phyloP scores from a whole-genome alignment of 2,329 filamentous ascomycete genomes.

The Coleophoma crateriformis region DNA sequence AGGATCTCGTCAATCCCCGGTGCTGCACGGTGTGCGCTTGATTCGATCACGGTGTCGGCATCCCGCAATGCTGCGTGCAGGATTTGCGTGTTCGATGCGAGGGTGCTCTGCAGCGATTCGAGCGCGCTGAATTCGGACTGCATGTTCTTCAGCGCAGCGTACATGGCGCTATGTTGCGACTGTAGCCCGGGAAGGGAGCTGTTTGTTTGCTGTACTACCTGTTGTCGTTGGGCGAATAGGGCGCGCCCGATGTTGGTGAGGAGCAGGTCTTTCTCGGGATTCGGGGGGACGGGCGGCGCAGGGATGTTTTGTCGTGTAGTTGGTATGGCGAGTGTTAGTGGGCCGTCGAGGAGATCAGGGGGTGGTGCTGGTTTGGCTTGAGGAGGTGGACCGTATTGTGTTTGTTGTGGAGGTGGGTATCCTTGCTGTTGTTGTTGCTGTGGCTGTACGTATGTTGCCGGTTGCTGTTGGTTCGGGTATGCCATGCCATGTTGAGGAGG shows the following conservation, averaged over 20 bases:
- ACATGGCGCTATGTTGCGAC: constrained; percentile 75
- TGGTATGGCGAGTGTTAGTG: constrained; percentile 45
- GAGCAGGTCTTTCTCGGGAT: constrained; percentile 90
- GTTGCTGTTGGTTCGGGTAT: constrained; percentile 10
- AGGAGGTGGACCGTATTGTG: constrained; percentile 24
- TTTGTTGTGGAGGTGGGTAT: constrained; percentile 18
- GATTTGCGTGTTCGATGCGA: constrained; percentile 73
- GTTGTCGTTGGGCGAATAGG: constrained; percentile 63
- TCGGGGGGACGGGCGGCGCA: constrained; percentile 85
- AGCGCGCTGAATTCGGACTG: constrained; percentile 70
- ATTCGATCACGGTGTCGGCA: constrained; percentile 72
- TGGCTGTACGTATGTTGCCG: constrained; percentile 18
- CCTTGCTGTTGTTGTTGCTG: constrained; percentile 24
- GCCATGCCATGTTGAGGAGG: not conserved
- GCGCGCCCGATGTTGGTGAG: constrained; percentile 69
- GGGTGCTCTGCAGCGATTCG: constrained; percentile 61
- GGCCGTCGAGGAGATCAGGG: constrained; percentile 47
- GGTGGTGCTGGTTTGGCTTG: constrained; percentile 26
- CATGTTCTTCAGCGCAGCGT: constrained; percentile 61
- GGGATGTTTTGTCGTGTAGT: constrained; percentile 42
- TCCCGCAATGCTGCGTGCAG: constrained; percentile 71
- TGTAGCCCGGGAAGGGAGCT: constrained; percentile 69
- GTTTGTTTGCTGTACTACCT: constrained; percentile 65
- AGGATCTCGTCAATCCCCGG: constrained; percentile 86
- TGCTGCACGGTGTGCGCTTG: constrained; percentile 61